Evolutionary conservation across 2,329 filamentous ascomycete species (phyloP).

Genomic region (Fusarium veterinarium): DNA sequence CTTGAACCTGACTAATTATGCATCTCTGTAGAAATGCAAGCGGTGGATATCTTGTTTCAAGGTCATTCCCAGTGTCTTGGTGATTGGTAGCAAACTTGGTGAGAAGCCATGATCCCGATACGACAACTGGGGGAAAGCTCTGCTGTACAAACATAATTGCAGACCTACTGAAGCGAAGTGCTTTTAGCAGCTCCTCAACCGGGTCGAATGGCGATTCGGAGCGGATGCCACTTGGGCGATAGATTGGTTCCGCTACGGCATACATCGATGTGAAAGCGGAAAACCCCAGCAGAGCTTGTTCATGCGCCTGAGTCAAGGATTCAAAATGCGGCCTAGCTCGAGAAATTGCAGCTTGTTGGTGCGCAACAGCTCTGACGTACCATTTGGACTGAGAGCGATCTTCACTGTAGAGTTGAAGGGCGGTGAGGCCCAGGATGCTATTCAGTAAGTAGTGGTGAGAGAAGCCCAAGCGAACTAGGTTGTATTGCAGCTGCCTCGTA

Average conservation of each 20-base stretch:
- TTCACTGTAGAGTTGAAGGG: background rate
- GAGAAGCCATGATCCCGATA: background rate
- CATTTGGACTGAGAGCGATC: background rate
- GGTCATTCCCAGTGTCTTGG: background rate
- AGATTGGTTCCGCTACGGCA: background rate
- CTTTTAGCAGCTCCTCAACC: background rate
- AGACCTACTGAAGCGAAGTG: background rate
- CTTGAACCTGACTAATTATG: background rate
- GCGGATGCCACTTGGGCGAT: accelerated
- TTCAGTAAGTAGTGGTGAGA: background rate
- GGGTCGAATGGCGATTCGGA: background rate
- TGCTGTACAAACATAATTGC: background rate
- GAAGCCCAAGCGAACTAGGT: background rate
- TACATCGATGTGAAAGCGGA: background rate
- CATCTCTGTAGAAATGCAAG: background rate
- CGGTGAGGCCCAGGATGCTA: background rate
- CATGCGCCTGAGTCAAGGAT: background rate
- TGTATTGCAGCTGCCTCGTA: background rate
- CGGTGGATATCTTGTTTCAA: background rate
- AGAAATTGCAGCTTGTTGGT: background rate
- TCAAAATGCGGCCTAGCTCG: background rate
- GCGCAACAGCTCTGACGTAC: background rate
- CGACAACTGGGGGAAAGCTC: background rate
- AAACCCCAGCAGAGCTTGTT: background rate
- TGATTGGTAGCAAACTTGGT: background rate